Base-by-base conservation (phyloP, 2,329 filamentous ascomycete species). In the Penicillium vulpinum region DNA sequence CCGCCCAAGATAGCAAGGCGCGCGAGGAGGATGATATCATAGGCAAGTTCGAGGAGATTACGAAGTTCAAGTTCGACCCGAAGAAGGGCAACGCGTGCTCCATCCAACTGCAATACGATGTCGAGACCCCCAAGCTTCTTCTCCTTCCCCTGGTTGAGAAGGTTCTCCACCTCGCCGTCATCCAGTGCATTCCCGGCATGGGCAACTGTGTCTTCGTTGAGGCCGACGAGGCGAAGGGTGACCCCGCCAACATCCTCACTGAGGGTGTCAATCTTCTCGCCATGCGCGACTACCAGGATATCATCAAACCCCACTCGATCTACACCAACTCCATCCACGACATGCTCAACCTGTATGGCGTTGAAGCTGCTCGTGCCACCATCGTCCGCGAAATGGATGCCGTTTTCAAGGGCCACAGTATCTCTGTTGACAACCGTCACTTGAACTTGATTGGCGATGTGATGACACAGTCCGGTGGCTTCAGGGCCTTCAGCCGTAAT, bases 361-460 rank as follows among this genome's bases (percentile, higher is more conserved):
- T 99, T 5, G 94, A 99, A 78, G 94, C 94, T 1, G 92, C 90
- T 44, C 90, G 95, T 24, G 87, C 83, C 62, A 90, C 87, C 63
- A 97, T 99, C 69, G 89, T 97, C 43, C 84, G 84, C 56, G 94
- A 99, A 78, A 85, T 99, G 70, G 84, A 86, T 53, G 84, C 83
- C 41, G 93, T 99, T 61, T 99, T 99, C 81, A 82, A 83, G 48
- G 88, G 88, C 70, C 93, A 99, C 85, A 90, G 90, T 70, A 99
- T 99, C 79, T 84, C 83, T 58, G 94, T 99, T 51, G 92, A 99
- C 73, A 87, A 89, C 63, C 87, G 94, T 51, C 95, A 99, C 78
- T 78, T 99, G 64, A 97, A 94, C 77, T 83, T 99, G 64, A 97
- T 99, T 67, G 93, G 90, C 45, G 94, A 99, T 74, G 91, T 91